Conservation (phyloP, 202 grass and related monocot species). For the Zizania palustris region DNA sequence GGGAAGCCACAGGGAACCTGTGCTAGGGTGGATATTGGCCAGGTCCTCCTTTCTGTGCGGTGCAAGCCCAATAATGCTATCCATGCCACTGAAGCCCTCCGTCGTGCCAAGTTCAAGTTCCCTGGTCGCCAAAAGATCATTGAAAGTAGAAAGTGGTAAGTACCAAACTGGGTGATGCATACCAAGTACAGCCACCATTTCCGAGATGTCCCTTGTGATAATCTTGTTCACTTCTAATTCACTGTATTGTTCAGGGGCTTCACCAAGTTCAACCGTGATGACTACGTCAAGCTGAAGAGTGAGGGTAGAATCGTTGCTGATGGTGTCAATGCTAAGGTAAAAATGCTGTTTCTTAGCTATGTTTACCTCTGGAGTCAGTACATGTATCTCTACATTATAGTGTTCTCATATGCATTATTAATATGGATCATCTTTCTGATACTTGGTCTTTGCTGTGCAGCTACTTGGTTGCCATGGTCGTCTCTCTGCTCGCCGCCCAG, state of each 20-base stretch:
- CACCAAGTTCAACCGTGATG: conserved; percentile 61
- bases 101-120: conserved; percentile 80
- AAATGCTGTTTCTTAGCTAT: neutral
- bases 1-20: conserved; percentile 70
- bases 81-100: conserved; percentile 60
- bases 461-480: conserved; percentile 56
- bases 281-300: conserved; percentile 64
- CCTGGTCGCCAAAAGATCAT: conserved; percentile 68
- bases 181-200: neutral
- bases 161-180: neutral
- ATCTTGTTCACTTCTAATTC: neutral
- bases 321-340: conserved; percentile 75
- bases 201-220: neutral
- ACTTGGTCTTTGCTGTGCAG: conserved; percentile 23
- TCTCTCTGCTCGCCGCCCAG: conserved; percentile 46
- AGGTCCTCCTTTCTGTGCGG: conserved; percentile 67
- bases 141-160: conserved; percentile 64
- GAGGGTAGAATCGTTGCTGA: conserved; percentile 64
- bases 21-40: conserved; percentile 61
- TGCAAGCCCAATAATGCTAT: neutral
- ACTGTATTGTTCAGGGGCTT: conserved; percentile 51
- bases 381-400: too few species aligned
- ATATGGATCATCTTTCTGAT: neutral
- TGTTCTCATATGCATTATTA: too few species aligned
- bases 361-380: neutral